Conservation (phyloP, 768 basidiomycete genomes). For the Leccinum pellstonianum region DNA sequence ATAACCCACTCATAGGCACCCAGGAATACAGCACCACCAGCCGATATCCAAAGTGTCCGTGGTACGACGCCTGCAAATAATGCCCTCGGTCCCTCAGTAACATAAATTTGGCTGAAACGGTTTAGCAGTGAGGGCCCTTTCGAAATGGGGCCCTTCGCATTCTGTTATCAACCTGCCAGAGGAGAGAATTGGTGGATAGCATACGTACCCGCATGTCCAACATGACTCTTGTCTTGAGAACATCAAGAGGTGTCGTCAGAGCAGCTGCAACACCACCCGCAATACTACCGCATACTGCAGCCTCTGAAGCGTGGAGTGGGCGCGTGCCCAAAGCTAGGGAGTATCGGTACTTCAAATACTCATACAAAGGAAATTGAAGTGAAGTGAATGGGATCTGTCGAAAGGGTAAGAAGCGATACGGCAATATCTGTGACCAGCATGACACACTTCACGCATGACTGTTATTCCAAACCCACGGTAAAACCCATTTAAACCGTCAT, state of each 20-base stretch:
- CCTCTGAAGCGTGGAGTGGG: slow-evolving; percentile 65
- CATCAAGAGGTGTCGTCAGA: slow-evolving; percentile 91
- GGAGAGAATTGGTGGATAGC: background rate
- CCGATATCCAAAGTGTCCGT: slow-evolving; percentile 93
- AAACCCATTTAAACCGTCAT: slow-evolving; percentile 74
- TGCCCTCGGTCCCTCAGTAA: slow-evolving; percentile 65
- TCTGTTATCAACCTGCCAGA: background rate
- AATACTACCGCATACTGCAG: slow-evolving; percentile 86
- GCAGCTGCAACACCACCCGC: slow-evolving; percentile 91
- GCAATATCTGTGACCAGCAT: background rate
- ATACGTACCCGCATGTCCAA: slow-evolving; percentile 74
- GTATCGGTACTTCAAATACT: slow-evolving; percentile 72
- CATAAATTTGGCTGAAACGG: slow-evolving; percentile 66
- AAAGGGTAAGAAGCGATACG: slow-evolving; percentile 7
- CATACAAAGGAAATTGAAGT: slow-evolving; percentile 94
- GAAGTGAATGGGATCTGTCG: slow-evolving; percentile 92
- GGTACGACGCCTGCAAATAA: slow-evolving; percentile 88
- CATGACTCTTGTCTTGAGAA: slow-evolving; percentile 97
- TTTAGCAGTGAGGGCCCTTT: slow-evolving; percentile 52
- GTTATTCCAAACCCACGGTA: slow-evolving; percentile 88
- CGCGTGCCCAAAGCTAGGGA: slow-evolving; percentile 54
- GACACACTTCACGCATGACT: slow-evolving; percentile 59
- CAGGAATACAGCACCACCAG: slow-evolving; percentile 94
- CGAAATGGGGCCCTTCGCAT: slow-evolving; percentile 47
- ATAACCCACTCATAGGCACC: slow-evolving; percentile 92